Conservation (phyloP, 768 basidiomycete genomes). For the Flagelloscypha sp. region DNA sequence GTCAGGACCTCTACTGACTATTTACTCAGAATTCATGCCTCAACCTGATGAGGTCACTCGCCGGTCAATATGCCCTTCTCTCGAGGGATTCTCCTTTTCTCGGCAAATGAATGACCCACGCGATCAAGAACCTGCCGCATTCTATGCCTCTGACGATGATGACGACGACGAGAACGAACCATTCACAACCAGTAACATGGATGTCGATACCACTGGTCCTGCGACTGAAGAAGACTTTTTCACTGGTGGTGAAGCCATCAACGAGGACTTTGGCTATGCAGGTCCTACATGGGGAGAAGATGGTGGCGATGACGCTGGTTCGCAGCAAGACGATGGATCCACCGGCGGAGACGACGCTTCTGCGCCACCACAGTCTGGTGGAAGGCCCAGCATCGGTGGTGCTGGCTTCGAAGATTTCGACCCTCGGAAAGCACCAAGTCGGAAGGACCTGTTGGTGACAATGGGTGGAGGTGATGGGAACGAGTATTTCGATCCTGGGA, state of each 20-base stretch:
- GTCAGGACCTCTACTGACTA: slow-evolving; percentile 3
- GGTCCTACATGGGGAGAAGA: slow-evolving; percentile 31
- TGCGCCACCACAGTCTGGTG: too few relatives aligned
- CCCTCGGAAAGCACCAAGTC: slow-evolving; percentile 66
- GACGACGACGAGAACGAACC: slow-evolving; percentile 21
- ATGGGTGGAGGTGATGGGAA: slow-evolving; percentile 62
- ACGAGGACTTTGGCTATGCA: slow-evolving; percentile 35
- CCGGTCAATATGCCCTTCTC: slow-evolving; percentile 72
- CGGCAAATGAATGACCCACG: slow-evolving; percentile 28
- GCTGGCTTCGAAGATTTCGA: slow-evolving; percentile 70
- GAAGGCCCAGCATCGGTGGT: slow-evolving; percentile 40
- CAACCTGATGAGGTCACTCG: slow-evolving; percentile 53
- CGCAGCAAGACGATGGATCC: slow-evolving; percentile 29
- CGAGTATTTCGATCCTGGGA: slow-evolving; percentile 85
- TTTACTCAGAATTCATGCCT: slow-evolving; percentile 54
- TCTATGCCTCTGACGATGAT: slow-evolving; percentile 26
- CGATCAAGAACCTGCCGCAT: slow-evolving; percentile 36
- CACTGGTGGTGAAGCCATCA: slow-evolving; percentile 48
- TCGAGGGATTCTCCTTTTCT: slow-evolving; percentile 76
- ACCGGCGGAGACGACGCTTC: too few relatives aligned
- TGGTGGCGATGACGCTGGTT: slow-evolving; percentile 35
- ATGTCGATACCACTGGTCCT: slow-evolving; percentile 30
- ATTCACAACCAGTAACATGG: slow-evolving; percentile 24
- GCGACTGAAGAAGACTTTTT: slow-evolving; percentile 58
- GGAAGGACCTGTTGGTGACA: slow-evolving; percentile 78